These are phyloP conservation scores for Eutrema japonicum DNA, from an alignment of 345 rosid species.

Conservation along the genomic window DNA sequence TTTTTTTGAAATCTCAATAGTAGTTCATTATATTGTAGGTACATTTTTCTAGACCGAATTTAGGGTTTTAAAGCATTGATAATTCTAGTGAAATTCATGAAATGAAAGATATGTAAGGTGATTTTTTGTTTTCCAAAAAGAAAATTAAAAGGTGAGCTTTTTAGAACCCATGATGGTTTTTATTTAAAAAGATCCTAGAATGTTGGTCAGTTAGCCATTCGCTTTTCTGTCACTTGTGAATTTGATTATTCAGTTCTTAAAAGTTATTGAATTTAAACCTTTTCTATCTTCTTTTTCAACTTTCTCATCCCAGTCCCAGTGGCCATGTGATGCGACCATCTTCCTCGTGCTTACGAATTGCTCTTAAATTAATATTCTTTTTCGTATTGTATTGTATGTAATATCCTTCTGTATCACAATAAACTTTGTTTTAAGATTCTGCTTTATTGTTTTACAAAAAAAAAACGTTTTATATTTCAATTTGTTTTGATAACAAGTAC, in stretches of 20 bases:
- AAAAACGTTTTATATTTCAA: background rate
- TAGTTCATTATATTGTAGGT: background rate
- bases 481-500: no score
- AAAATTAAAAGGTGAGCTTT: slow-evolving; percentile 38
- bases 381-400: background rate
- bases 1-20: background rate
- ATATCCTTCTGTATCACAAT: slow-evolving; percentile 6
- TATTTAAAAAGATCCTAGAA: slow-evolving; percentile 44
- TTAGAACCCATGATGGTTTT: slow-evolving; percentile 35
- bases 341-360: slow-evolving; percentile 41
- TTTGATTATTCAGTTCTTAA: slow-evolving; percentile 44
- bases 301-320: slow-evolving; percentile 43
- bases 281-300: slow-evolving; percentile 37
- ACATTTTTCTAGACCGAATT: background rate
- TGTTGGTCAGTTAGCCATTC: slow-evolving; percentile 47
- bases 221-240: slow-evolving; percentile 40
- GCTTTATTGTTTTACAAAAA: background rate
- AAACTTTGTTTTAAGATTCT: background rate
- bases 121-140: slow-evolving; percentile 25
- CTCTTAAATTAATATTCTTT: slow-evolving; percentile 7
- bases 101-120: slow-evolving; percentile 14
- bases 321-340: slow-evolving; percentile 49
- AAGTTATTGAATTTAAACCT: slow-evolving; percentile 29
- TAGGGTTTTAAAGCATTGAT: background rate
- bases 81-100: slow-evolving; percentile 9